A percentile compares a stretch with the other conserved stretches of the same genome.
These are phyloP conservation scores for Lentinus brumalis DNA, from an alignment of 768 basidiomycete genomes.

Conservation along the genomic window DNA sequence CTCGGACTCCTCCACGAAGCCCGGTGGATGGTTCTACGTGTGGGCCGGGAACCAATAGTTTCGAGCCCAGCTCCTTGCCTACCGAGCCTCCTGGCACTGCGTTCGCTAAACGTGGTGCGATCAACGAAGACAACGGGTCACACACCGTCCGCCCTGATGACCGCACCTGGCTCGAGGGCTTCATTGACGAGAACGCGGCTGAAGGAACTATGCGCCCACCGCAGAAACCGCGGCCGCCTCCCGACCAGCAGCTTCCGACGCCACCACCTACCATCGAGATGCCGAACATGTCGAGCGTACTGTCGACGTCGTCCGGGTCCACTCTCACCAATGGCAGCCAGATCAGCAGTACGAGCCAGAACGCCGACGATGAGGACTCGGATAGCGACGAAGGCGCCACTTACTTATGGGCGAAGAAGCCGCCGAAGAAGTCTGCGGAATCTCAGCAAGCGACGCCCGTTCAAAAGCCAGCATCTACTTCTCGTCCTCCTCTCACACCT, in stretches of 20 bases:
- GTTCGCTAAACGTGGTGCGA: constrained; percentile 9
- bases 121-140: constrained; percentile 14
- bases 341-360: constrained; percentile 2
- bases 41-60: constrained; percentile 35
- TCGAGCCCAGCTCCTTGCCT: constrained; percentile 1
- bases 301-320: not conserved
- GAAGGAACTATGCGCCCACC: constrained; percentile 17
- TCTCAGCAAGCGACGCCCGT: constrained; percentile 3
- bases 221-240: constrained; percentile 4
- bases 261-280: constrained; percentile 8
- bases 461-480: constrained; percentile 8
- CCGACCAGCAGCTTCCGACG: constrained; percentile 10
- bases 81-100: constrained; percentile 10
- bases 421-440: constrained; percentile 20
- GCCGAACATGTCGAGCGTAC: not conserved
- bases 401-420: constrained; percentile 45
- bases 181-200: constrained; percentile 23
- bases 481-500: constrained; percentile 26
- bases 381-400: constrained; percentile 50
- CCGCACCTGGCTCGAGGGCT: constrained; percentile 14
- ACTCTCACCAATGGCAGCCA: constrained; percentile 14
- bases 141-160: constrained; percentile 15
- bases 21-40: constrained; percentile 51
- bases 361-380: constrained; percentile 44
- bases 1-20: constrained; percentile 57